These are phyloP conservation scores for Eucalyptus dawsonii DNA, from an alignment of 345 rosid species.

Conservation along the genomic window DNA sequence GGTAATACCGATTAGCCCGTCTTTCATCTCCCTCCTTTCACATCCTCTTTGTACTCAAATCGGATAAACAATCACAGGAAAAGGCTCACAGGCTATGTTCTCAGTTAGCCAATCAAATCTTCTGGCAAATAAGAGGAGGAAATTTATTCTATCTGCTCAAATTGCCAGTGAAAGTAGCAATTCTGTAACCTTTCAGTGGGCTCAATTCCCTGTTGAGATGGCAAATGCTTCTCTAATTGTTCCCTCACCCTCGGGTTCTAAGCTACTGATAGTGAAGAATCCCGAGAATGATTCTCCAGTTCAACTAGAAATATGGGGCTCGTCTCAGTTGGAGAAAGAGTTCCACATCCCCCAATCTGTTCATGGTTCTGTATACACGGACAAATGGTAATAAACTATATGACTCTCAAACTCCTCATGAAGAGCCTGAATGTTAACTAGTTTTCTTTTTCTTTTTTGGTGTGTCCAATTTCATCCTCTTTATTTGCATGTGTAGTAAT, in stretches of 20 bases:
- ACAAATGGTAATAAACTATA: conserved; percentile 56
- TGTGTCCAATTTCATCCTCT: not conserved
- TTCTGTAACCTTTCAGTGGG: conserved; percentile 51
- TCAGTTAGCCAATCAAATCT: conserved; percentile 72
- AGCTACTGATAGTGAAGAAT: conserved; percentile 67
- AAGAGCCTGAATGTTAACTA: not conserved
- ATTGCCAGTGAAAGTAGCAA: conserved; percentile 26
- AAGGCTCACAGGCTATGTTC: conserved; percentile 61
- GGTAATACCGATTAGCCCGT: conserved; percentile 14
- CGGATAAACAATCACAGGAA: conserved; percentile 14
- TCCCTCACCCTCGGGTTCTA: conserved; percentile 88
- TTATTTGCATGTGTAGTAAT: not conserved
- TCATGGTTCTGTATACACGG: conserved; percentile 76
- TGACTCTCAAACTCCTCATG: not conserved
- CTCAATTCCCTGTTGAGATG: conserved; percentile 86
- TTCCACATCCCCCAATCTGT: conserved; percentile 61
- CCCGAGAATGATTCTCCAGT: conserved; percentile 75
- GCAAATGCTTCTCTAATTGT: conserved; percentile 47
- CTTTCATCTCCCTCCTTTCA: not conserved
- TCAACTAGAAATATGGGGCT: conserved; percentile 74
- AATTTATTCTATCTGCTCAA: conserved; percentile 40
- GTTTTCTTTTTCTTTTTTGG: not conserved
- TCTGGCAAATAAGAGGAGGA: conserved; percentile 61
- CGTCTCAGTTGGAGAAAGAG: conserved; percentile 73
- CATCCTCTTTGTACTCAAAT: not conserved